Conservation (phyloP, 352 stramenopile species). For the Pythium apleroticum region DNA sequence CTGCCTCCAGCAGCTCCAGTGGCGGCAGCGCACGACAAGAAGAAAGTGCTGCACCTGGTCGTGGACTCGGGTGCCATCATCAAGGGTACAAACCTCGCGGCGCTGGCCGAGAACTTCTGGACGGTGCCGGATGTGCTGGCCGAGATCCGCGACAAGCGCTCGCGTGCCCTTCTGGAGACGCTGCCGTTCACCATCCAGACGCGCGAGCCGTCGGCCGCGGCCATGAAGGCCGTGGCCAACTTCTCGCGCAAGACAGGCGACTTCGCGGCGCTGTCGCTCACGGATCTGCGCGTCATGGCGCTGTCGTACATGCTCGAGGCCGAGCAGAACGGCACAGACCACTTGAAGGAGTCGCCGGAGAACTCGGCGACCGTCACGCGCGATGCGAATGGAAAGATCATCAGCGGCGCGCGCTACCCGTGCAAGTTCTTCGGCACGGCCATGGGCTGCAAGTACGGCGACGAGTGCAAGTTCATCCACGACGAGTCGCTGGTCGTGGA, state of each 20-base stretch:
- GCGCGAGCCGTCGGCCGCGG: conserved; percentile 76
- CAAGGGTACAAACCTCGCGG: conserved; percentile 76
- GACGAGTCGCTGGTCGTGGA: conserved; percentile 37
- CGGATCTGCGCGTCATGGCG: conserved; percentile 87
- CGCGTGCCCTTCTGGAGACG: conserved; percentile 62
- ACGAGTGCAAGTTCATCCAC: conserved; percentile 82
- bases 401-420: conserved; percentile 50
- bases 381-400: conserved; percentile 65
- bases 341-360: conserved; percentile 74
- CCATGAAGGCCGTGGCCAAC: conserved; percentile 75
- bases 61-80: conserved; percentile 89
- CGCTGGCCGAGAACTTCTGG: conserved; percentile 87
- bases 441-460: conserved; percentile 81
- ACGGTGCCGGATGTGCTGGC: conserved; percentile 81
- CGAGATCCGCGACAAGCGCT: conserved; percentile 84
- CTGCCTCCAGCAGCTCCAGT: conserved; percentile 6
- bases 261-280: conserved; percentile 82
- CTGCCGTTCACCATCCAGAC: conserved; percentile 78
- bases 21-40: conserved; percentile 26
- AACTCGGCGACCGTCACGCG: conserved; percentile 64
- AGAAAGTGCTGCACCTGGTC: conserved; percentile 79
- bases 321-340: conserved; percentile 63
- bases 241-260: conserved; percentile 88
- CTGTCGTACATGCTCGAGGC: conserved; percentile 85
- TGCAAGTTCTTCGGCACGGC: conserved; percentile 82